Conservation (phyloP, 2,329 filamentous ascomycete genomes). For the Aspergillus sclerotialis region DNA sequence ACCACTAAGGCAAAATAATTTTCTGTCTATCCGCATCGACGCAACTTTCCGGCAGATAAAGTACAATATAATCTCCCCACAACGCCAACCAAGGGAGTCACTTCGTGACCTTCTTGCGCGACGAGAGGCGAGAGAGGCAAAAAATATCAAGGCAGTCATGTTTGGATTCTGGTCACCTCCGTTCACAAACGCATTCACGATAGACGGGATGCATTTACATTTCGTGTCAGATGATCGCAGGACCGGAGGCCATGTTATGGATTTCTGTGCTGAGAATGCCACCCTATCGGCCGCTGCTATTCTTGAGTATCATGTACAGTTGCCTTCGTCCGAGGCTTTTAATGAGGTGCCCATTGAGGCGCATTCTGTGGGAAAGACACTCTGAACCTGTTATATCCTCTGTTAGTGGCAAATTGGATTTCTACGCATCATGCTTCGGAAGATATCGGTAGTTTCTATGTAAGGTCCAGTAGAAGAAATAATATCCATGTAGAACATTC, state of each 20-base stretch:
- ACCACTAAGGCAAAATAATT: slow-evolving; percentile 5
- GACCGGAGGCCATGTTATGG: slow-evolving; percentile 27
- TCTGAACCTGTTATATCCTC: too few relatives aligned
- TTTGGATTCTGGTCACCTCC: slow-evolving; percentile 37
- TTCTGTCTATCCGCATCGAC: slow-evolving; percentile 6
- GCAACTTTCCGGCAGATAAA: slow-evolving; percentile 1
- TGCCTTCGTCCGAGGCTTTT: slow-evolving; percentile 34
- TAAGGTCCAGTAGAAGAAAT: too few relatives aligned
- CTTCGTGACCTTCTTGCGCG: slow-evolving; percentile 13
- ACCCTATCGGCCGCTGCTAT: slow-evolving; percentile 31
- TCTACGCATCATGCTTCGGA: too few relatives aligned
- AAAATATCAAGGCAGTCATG: slow-evolving; percentile 31
- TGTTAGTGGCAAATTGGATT: too few relatives aligned
- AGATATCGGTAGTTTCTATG: too few relatives aligned
- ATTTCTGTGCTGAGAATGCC: slow-evolving; percentile 23
- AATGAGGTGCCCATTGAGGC: slow-evolving; percentile 27
- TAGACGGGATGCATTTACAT: slow-evolving; percentile 38
- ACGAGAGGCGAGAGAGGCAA: slow-evolving; percentile 24
- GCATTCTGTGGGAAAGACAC: too few relatives aligned
- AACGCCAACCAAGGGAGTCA: slow-evolving; percentile 1
- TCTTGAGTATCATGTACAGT: slow-evolving; percentile 32
- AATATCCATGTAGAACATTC: too few relatives aligned
- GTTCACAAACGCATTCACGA: slow-evolving; percentile 35
- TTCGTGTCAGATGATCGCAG: slow-evolving; percentile 31
- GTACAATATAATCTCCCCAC: slow-evolving; percentile 4